Conservation (phyloP, 306 rosid genomes). For the Gynostemma pentaphyllum region DNA sequence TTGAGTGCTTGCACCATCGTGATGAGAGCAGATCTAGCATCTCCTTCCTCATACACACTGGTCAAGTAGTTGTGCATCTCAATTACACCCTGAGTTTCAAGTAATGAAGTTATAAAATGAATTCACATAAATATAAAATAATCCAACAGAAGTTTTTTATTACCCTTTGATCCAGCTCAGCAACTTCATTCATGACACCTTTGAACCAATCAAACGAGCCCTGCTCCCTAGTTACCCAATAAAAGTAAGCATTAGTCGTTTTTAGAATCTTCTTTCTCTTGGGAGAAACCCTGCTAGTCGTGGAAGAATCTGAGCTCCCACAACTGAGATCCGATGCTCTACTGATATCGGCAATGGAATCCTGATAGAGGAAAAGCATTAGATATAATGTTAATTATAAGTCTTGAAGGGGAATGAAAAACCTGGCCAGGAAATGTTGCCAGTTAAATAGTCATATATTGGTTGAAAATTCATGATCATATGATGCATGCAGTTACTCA, state of each 20-base stretch:
- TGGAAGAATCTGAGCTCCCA: slow-evolving; percentile 55
- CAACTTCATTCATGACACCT: slow-evolving; percentile 99
- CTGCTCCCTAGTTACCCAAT: slow-evolving; percentile 99
- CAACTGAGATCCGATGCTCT: slow-evolving; percentile 55
- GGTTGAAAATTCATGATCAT: not conserved
- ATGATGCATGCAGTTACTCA: slow-evolving; percentile 30
- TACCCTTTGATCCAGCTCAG: slow-evolving; percentile 94
- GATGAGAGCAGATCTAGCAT: slow-evolving; percentile 95
- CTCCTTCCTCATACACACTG: slow-evolving; percentile 97
- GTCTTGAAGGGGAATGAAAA: not conserved
- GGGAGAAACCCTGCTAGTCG: slow-evolving; percentile 40
- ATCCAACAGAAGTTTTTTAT: not conserved
- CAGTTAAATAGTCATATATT: not conserved
- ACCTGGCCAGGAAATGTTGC: not conserved
- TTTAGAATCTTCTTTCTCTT: slow-evolving; percentile 59
- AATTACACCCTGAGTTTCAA: slow-evolving; percentile 74
- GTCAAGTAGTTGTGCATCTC: slow-evolving; percentile 99
- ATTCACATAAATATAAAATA: not conserved
- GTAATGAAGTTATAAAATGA: slow-evolving; percentile 3
- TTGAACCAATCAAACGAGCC: slow-evolving; percentile 99
- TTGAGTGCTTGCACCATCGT: slow-evolving; percentile 99
- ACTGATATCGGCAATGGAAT: slow-evolving; percentile 52
- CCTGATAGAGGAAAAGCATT: slow-evolving; percentile 36
- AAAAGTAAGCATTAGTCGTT: slow-evolving; percentile 93
- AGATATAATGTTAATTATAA: not conserved